These are phyloP conservation scores for Lepiota subincarnata DNA, from an alignment of 768 basidiomycete species.

Conservation along the genomic window DNA sequence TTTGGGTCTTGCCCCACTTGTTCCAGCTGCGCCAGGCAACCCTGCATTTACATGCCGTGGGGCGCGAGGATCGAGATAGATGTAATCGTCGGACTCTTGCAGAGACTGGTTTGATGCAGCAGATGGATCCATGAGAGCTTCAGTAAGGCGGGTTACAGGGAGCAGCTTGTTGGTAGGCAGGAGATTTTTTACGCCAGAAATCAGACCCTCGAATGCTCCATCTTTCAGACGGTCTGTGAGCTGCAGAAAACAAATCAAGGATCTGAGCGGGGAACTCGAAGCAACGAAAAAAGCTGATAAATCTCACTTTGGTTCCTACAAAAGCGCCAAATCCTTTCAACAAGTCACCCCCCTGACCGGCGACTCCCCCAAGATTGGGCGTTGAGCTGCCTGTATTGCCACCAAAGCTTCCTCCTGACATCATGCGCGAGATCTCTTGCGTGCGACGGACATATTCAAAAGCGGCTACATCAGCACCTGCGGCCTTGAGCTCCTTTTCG, in stretches of 20 bases:
- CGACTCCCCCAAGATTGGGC: conserved; percentile 55
- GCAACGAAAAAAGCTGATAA: not conserved
- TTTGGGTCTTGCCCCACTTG: conserved; percentile 37
- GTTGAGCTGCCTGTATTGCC: conserved; percentile 34
- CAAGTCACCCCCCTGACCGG: conserved; percentile 77
- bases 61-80: conserved; percentile 90
- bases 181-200: conserved; percentile 98
- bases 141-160: conserved; percentile 86
- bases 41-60: conserved; percentile 53
- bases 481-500: conserved; percentile 79
- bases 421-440: conserved; percentile 91
- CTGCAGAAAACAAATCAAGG: conserved; percentile 33
- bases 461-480: conserved; percentile 75
- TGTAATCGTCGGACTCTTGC: conserved; percentile 93
- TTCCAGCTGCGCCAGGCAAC: conserved; percentile 50
- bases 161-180: conserved; percentile 92
- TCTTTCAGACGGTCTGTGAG: conserved; percentile 92
- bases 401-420: conserved; percentile 48
- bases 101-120: conserved; percentile 91
- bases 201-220: conserved; percentile 93
- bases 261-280: not conserved
- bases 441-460: conserved; percentile 92
- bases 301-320: conserved; percentile 77
- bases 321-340: conserved; percentile 88
- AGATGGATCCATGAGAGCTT: conserved; percentile 97